These are phyloP conservation scores for Sporothrix mexicana DNA, from an alignment of 2,329 filamentous ascomycete genomes.

Conservation along the genomic window DNA sequence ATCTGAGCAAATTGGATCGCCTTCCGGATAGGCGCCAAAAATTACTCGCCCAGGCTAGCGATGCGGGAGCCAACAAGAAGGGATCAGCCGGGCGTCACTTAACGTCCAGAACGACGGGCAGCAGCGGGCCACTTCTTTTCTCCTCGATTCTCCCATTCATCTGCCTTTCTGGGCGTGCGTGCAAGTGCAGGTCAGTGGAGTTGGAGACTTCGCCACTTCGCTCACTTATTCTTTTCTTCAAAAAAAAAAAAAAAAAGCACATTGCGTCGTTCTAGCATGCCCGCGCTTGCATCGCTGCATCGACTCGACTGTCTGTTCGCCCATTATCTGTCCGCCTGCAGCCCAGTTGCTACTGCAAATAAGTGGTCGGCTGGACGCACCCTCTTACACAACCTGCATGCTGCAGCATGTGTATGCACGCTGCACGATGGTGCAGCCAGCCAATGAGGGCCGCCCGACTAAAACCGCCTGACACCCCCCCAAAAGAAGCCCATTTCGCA, in stretches of 20 bases:
- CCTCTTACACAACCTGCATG: constrained; percentile 34
- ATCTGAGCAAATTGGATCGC: constrained; percentile 33
- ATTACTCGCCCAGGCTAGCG: constrained; percentile 19
- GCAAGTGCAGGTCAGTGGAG: neutral
- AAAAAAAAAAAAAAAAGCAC: neutral
- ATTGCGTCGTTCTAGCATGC: neutral
- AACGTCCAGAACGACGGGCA: constrained; percentile 28
- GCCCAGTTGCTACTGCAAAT: constrained; percentile 33
- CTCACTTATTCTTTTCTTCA: neutral
- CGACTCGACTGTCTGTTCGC: neutral
- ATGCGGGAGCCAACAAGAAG: constrained; percentile 28
- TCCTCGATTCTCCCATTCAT: constrained; percentile 1
- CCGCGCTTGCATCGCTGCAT: constrained; percentile 29
- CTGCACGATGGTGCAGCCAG: constrained; percentile 31
- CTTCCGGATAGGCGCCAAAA: constrained; percentile 30
- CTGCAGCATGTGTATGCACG: constrained; percentile 36
- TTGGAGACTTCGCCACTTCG: neutral
- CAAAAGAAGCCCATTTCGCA: constrained; percentile 24
- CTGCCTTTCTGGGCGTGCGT: constrained; percentile 7
- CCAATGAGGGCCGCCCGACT: constrained; percentile 37
- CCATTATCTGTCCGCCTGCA: constrained; percentile 26
- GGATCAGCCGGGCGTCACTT: constrained; percentile 30
- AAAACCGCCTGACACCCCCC: constrained; percentile 39
- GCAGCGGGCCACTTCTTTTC: constrained; percentile 19
- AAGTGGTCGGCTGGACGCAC: constrained; percentile 35